Base-by-base conservation (phyloP, 345 rosid genomes). In the Microthlaspi erraticum region DNA sequence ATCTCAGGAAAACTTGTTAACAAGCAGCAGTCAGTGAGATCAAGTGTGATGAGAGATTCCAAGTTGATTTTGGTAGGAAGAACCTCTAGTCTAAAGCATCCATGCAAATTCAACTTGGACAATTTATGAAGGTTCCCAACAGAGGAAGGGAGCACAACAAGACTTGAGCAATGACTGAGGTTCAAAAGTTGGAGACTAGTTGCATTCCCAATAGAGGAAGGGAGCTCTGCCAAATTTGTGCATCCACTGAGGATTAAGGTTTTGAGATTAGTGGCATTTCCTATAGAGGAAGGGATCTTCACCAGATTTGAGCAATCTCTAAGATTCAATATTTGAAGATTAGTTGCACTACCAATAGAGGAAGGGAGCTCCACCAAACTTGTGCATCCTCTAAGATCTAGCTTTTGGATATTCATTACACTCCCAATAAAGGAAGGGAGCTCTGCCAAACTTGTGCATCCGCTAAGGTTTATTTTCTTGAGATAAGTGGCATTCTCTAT, bases 1-100 rank as follows among this genome's bases (percentile, higher is more conserved):
- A 68, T 43, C 17, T 68, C 45, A 2, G 72, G 72, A 32, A 56
- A 68, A 0, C 5, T 18, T 33, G 18, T 44, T 3, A 68, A 18
- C 26, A 6, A 0, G 0, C 8, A 8, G 55, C 64, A 68, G 13
- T 32, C 14, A 8, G 8, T 20, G 34, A 68, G 54, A 56, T 19
- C 0, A 13, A 68, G 44, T 1, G 2, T 0, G 6, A 1, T 0
- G 14, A 68, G 64, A 12, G 44, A 56, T 44, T 8, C 16, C 45
- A 66, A 10, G 18, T 39, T 51, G 50, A 66, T 23, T 2, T 39
- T 41, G 37, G 39, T 4, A 0, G 71, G 71, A 54, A 66, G 51
- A 53, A 17, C 0, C 61, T 51, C 29, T 26, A 66, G 34, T 29
- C 39, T 66, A 12, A 19, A 48, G 44, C 68, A 64, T 3, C 33